Evolutionary conservation across 1,284 basidiomycete genomes (phyloP).

Genomic region (Sphagnurus paluster): DNA sequence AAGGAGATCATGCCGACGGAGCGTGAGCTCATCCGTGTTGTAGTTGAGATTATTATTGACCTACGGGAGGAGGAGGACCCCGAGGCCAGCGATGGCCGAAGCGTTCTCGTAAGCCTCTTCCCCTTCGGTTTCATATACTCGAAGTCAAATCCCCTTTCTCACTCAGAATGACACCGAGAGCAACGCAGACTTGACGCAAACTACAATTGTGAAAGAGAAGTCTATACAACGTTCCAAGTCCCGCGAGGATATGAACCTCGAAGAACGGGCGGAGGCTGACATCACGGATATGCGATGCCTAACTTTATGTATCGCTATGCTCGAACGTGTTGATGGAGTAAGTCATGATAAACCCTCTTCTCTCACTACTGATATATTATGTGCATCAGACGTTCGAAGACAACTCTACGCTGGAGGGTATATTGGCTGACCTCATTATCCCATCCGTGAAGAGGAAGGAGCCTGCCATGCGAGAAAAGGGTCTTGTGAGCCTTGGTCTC

Average conservation of each 20-base stretch:
- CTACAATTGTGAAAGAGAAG: conserved; percentile 34
- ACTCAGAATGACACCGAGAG: conserved; percentile 33
- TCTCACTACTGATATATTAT: neutral
- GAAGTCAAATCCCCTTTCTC: conserved; percentile 1
- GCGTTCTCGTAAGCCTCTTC: conserved; percentile 20
- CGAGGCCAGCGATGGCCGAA: conserved; percentile 37
- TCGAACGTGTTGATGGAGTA: conserved; percentile 90
- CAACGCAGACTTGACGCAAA: conserved; percentile 37
- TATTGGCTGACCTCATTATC: conserved; percentile 87
- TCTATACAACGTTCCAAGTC: conserved; percentile 41
- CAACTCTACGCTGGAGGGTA: conserved; percentile 90
- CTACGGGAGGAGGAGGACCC: conserved; percentile 69
- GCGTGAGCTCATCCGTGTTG: conserved; percentile 88
- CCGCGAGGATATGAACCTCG: conserved; percentile 51
- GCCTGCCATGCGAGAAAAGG: conserved; percentile 81
- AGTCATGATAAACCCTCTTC: conserved; percentile 1
- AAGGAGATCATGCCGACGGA: conserved; percentile 84
- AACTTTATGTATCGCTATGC: conserved; percentile 86
- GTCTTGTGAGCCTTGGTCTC: conserved; percentile 82
- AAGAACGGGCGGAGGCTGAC: conserved; percentile 62
- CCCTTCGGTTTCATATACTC: neutral
- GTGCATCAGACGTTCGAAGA: conserved; percentile 79
- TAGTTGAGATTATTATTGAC: conserved; percentile 92
- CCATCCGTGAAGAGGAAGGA: conserved; percentile 91
- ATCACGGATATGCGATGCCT: conserved; percentile 82